Evolutionary conservation across 2,329 filamentous ascomycete genomes (phyloP).

Genomic region (Trichoderma hamatum): DNA sequence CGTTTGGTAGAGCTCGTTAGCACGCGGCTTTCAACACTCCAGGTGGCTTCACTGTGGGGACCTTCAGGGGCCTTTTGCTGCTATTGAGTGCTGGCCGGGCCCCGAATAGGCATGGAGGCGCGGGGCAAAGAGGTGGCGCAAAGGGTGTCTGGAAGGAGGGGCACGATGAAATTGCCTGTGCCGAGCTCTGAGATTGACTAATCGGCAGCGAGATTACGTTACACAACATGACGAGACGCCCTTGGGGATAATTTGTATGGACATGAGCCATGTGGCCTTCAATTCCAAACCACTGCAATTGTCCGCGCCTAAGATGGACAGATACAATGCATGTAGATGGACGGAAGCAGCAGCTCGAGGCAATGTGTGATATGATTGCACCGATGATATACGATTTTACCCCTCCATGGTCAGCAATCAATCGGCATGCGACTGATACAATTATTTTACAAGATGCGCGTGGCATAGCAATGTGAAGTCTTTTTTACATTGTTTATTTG

Average conservation of each 20-base stretch:
- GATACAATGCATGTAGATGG: neutral
- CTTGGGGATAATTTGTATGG: neutral
- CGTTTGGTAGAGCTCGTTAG: neutral
- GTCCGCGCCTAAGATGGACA: neutral
- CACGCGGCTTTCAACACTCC: neutral
- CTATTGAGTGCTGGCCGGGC: neutral
- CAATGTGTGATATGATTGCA: constrained; percentile 9
- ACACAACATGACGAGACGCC: neutral
- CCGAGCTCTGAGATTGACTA: neutral
- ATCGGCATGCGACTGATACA: neutral
- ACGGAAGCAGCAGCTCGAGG: neutral
- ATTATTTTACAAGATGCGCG: neutral
- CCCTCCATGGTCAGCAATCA: constrained; percentile 1
- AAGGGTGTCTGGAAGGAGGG: constrained; percentile 6
- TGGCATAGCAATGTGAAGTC: neutral
- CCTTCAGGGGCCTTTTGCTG: constrained; percentile 25
- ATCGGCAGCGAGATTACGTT: neutral
- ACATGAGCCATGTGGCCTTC: neutral
- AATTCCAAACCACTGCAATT: neutral
- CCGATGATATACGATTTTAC: neutral
- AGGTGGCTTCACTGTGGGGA: constrained; percentile 34
- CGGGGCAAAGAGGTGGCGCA: constrained; percentile 33
- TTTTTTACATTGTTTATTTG: neutral
- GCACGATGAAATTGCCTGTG: neutral
- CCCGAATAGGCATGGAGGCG: constrained; percentile 29